Percentiles rank a stretch among this genome's conserved stretches.
These are phyloP conservation scores for Fraxinus americana DNA, from an alignment of 257 asterid species.

Conservation along the genomic window DNA sequence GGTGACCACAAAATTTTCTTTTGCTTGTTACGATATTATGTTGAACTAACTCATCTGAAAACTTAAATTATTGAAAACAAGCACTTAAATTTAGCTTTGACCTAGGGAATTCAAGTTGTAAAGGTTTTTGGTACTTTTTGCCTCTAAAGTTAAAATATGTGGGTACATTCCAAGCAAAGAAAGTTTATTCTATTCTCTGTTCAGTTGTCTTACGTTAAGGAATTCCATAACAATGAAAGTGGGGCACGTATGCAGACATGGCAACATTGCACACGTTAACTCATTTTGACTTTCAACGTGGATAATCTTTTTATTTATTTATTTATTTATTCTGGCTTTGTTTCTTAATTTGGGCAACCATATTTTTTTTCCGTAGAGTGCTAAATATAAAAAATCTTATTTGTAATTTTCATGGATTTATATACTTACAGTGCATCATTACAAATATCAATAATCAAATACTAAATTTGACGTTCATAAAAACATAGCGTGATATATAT, in stretches of 20 bases:
- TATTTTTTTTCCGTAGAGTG: too few species aligned
- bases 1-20: too few species aligned
- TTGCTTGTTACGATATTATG: neutral
- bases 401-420: too few species aligned
- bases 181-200: neutral
- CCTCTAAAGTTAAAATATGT: neutral
- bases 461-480: too few species aligned
- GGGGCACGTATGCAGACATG: slow-evolving; percentile 42
- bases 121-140: neutral
- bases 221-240: slow-evolving; percentile 26
- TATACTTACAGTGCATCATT: too few species aligned
- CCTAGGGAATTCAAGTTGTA: neutral
- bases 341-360: too few species aligned
- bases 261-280: slow-evolving; percentile 21
- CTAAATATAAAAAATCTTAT: too few species aligned
- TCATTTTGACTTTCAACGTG: slow-evolving; percentile 26
- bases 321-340: neutral
- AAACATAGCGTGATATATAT: too few species aligned
- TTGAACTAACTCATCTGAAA: neutral
- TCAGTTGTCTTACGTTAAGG: neutral
- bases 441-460: too few species aligned
- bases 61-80: neutral
- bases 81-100: neutral
- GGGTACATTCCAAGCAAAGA: slow-evolving; percentile 22
- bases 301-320: neutral